These are phyloP conservation scores for Jacaranda mimosifolia DNA, from an alignment of 257 asterid genomes.

Conservation along the genomic window DNA sequence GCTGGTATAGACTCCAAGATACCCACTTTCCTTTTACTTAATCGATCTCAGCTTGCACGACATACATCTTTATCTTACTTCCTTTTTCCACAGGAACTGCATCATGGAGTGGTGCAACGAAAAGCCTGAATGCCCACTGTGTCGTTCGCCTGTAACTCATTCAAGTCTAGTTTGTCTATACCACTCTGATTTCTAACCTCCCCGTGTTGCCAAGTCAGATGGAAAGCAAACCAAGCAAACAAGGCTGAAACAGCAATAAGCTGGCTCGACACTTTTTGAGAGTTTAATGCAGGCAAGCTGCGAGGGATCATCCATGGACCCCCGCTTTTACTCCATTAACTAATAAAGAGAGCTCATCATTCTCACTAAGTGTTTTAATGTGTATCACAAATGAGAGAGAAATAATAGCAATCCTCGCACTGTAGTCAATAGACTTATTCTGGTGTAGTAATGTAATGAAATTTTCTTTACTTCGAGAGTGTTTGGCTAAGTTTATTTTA, in stretches of 20 bases:
- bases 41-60: background rate
- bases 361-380: conserved; percentile 8
- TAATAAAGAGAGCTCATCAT: background rate
- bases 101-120: conserved; percentile 99
- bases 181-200: conserved; percentile 84
- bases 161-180: conserved; percentile 84
- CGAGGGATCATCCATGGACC: background rate
- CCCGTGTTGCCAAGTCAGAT: conserved; percentile 8
- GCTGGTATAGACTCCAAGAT: conserved; percentile 71
- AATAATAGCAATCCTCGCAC: background rate
- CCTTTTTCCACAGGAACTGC: conserved; percentile 73
- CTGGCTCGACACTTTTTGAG: background rate
- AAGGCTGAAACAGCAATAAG: background rate
- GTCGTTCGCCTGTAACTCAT: conserved; percentile 92
- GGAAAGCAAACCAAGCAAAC: background rate
- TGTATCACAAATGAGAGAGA: background rate
- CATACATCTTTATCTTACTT: background rate
- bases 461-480: background rate
- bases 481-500: too few species aligned
- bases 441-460: background rate
- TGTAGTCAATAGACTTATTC: background rate
- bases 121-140: conserved; percentile 96
- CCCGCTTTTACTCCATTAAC: background rate
- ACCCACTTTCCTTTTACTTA: conserved; percentile 13
- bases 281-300: background rate